Evolutionary conservation across 352 stramenopile genomes (phyloP).

Genomic region (Saprolegnia diclina): DNA sequence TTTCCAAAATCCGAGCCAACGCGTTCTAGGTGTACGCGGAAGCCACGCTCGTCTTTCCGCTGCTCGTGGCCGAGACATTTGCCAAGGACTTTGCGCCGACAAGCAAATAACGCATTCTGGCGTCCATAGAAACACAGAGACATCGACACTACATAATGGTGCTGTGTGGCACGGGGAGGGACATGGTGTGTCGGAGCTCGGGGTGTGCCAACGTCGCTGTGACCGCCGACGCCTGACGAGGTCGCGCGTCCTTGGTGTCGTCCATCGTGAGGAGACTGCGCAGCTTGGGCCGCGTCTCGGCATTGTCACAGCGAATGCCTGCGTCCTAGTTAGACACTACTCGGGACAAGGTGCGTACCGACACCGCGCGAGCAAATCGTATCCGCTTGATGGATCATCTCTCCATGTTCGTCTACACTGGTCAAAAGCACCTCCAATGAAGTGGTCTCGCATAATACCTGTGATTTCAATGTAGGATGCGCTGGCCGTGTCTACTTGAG

Average conservation of each 20-base stretch:
- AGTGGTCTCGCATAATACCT: background rate
- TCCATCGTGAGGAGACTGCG: conserved; percentile 1
- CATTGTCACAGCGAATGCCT: conserved; percentile 27
- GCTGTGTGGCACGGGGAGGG: background rate
- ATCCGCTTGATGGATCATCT: conserved; percentile 17
- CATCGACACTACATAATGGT: background rate
- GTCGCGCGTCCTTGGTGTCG: background rate
- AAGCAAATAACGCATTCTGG: background rate
- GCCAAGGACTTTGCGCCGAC: conserved; percentile 85
- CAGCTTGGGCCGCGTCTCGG: conserved; percentile 19
- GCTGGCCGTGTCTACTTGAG: too few species aligned
- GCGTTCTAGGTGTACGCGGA: conserved; percentile 84
- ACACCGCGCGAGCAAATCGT: conserved; percentile 21
- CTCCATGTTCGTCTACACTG: conserved; percentile 8
- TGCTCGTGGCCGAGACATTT: conserved; percentile 99
- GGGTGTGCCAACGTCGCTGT: background rate
- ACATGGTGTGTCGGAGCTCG: background rate
- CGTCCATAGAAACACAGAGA: background rate
- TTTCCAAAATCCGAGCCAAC: background rate
- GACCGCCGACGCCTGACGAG: background rate
- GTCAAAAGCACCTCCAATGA: background rate
- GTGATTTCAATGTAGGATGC: too few species aligned
- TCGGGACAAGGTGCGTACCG: background rate
- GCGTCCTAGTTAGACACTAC: background rate
- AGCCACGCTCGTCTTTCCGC: conserved; percentile 97